Base-by-base conservation (phyloP, 345 rosid species). In the Dovyalis caffra region DNA sequence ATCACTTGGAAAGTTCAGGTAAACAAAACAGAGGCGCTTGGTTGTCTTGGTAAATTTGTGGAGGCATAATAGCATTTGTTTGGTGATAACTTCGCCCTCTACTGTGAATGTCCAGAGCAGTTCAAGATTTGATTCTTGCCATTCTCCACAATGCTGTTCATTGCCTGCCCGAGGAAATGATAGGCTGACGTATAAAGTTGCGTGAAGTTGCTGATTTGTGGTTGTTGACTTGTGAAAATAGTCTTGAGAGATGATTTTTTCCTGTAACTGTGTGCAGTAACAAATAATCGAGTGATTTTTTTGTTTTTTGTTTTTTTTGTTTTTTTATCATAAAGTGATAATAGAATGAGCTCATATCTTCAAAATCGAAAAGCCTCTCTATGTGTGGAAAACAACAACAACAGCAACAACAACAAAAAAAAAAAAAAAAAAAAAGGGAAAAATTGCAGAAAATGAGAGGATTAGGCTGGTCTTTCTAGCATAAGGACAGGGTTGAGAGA, bases 201-300 rank as follows among this genome's bases (percentile, higher is more conserved):
- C 64, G 75, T 71, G 76, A 43, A 56, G 66, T 66, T 72, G 37
- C 76, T 66, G 76, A 60, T 77, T 77, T 77, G 66, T 72, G 29
- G 47, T 65, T 77, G 72, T 72, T 45, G 74, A 78, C 70, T 56
- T 73, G 82, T 76, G 81, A 75, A 53, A 80, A 69, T 75, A 77
- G 75, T 73, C 66, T 77, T 74, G 78, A 81, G 77, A 72, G 63
- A 72, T 40, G 71, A 76, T 37, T 81, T 84, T 87, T 90, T 87
- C 74, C 80, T 88, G 89, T 89, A 87, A 83, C 83, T 85, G 95
- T 85, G 91, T 88, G 95, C 88, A 88, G 89, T 85, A 79, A 87
- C 85, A 64, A 87, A 83, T 89, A 86, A 92, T 85, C 75, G 86
- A 81, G 87, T 90, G 87, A 81, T 70, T 81, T 86, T 58, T 62